Evolutionary conservation across 257 asterid species (phyloP), one percentile per base, ranked within the genome.

Genomic region (Marsdenia floribunda): DNA sequence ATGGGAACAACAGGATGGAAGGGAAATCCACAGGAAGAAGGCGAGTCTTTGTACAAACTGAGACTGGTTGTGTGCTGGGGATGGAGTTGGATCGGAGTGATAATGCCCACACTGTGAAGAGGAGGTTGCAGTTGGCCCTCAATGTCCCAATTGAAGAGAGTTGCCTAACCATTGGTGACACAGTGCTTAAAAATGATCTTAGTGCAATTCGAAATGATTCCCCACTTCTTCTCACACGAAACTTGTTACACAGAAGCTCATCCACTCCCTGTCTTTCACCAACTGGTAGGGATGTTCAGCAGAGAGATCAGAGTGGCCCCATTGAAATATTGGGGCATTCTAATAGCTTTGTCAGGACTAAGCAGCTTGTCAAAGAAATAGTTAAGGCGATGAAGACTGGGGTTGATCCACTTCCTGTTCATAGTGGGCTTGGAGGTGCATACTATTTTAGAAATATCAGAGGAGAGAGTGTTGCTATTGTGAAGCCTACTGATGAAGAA

Each of bases 261-360:
- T 94, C 99, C 19, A 90, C 97, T 73, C 99, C 99, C 19, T 94
- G 99, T 80, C 88, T 94, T 86, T 92, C 97, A 0, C 99, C 99
- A 73, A 90, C 96, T 57, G 99, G 97, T 18, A 77, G 85, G 79
- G 96, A 94, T 50, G 67, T 76, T 76, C 97, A 90, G 26, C 97
- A 90, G 81, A 89, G 84, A 77, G 99, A 94, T 86, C 86, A 83
- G 80, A 87, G 96, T 80, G 93, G 96, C 57, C 97, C 92, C 0
- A 85, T 94, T 15, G 99, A 92, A 88, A 86, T 94, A 47, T 74
- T 94, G 87, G 96, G 97, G 65, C 83, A 86, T 66, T 90, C 96
- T 0, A 75, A 5, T 53, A 73, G 82, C 73, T 85, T 88, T 79
- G 71, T 83, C 72, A 85, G 85, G 77, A 89, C 88, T 1, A 87